Evolutionary conservation across 306 rosid genomes (phyloP).

Genomic region (Luffa acutangula): DNA sequence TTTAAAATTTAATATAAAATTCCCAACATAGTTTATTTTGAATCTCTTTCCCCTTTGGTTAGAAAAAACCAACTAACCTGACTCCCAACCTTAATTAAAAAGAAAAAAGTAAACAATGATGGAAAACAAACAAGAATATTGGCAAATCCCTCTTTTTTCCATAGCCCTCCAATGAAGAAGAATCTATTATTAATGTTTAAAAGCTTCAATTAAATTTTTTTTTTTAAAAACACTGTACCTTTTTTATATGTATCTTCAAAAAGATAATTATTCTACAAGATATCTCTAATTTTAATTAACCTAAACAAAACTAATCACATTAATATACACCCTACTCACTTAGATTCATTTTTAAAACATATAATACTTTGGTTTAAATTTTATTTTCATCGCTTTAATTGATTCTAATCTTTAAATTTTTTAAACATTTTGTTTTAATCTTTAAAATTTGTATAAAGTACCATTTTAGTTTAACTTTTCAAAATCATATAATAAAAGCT

Average conservation of each 20-base stretch:
- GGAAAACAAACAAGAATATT: not conserved
- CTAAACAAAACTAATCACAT: not conserved
- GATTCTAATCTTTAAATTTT: not conserved
- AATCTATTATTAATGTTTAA: not conserved
- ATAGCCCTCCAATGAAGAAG: not conserved
- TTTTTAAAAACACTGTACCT: not conserved
- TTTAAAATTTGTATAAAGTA: not conserved
- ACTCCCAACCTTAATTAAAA: not conserved
- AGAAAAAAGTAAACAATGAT: not conserved
- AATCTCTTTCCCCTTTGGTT: not conserved
- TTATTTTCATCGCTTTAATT: not conserved
- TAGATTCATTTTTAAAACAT: too few relatives aligned
- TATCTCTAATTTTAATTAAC: not conserved
- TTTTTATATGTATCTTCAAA: not conserved
- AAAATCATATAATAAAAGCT: too few relatives aligned
- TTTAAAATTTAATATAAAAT: not conserved
- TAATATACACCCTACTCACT: not conserved
- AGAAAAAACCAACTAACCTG: not conserved
- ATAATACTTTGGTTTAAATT: not conserved
- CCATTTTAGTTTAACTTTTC: not conserved
- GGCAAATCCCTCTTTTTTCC: too few relatives aligned
- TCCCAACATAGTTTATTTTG: not conserved
- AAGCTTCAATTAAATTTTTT: not conserved
- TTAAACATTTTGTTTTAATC: not conserved
- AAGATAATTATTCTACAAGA: not conserved